phyloP scores from a whole-genome alignment of 1,139 yeast genomes.

The Pichia sp. region DNA sequence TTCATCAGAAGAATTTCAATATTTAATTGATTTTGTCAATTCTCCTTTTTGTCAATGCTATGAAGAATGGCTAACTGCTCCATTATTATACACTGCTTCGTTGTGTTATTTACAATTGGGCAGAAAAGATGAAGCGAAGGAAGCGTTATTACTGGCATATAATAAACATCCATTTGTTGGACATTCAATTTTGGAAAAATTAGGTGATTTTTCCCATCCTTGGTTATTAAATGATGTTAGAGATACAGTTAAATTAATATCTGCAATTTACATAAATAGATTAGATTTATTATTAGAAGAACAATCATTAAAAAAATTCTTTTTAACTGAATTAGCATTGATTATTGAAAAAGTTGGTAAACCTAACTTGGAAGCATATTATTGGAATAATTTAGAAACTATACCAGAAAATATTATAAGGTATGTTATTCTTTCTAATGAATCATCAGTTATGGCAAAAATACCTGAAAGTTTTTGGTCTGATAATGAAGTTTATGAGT shows the following conservation, averaged over 20 bases:
- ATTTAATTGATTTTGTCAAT: conserved; percentile 47
- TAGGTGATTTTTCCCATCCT: conserved; percentile 24
- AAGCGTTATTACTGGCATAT: conserved; percentile 45
- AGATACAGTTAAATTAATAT: conserved; percentile 31
- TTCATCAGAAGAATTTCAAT: conserved; percentile 58
- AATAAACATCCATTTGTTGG: conserved; percentile 56
- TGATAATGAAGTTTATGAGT: conserved; percentile 56
- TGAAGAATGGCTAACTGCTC: conserved; percentile 66
- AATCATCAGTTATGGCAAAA: conserved; percentile 61
- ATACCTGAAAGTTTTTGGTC: conserved; percentile 61
- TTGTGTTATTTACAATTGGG: conserved; percentile 47
- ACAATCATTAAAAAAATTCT: conserved; percentile 37
- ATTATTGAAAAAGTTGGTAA: conserved; percentile 30
- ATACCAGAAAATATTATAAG: conserved; percentile 58
- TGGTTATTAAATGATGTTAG: conserved; percentile 21
- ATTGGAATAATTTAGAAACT: conserved; percentile 21
- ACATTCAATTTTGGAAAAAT: conserved; percentile 39
- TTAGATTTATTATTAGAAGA: conserved; percentile 48
- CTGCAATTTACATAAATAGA: conserved; percentile 50
- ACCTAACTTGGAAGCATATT: conserved; percentile 16
- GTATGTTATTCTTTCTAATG: conserved; percentile 65
- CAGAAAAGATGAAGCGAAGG: conserved; percentile 39
- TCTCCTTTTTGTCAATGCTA: conserved; percentile 55
- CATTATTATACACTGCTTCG: conserved; percentile 60
- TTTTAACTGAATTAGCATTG: conserved; percentile 38